Evolutionary conservation across 495 filamentous ascomycete genomes (phyloP).

Genomic region (Penicillium odoratum): DNA sequence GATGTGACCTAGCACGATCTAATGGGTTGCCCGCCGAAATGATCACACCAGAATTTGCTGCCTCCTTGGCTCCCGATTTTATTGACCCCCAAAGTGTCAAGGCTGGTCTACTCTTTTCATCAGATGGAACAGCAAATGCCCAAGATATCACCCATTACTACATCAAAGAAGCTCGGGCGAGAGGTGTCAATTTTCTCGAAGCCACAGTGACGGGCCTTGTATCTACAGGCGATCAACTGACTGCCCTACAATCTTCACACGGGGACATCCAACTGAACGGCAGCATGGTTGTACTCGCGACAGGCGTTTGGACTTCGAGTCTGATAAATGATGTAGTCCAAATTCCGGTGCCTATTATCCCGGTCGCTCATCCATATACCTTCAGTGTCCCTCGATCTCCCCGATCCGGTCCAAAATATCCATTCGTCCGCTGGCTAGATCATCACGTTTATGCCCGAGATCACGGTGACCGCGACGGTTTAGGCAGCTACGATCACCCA

Average conservation of each 20-base stretch:
- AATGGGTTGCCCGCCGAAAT: conserved; percentile 30
- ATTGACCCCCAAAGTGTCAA: conserved; percentile 23
- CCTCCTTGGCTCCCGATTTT: conserved; percentile 30
- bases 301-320: conserved; percentile 32
- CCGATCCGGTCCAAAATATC: conserved; percentile 16
- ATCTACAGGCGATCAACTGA: conserved; percentile 1
- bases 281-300: conserved; percentile 29
- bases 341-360: conserved; percentile 31
- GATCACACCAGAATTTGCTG: conserved; percentile 25
- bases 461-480: conserved; percentile 32
- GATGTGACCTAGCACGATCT: conserved; percentile 20
- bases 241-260: conserved; percentile 16
- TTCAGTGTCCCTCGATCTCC: conserved; percentile 21
- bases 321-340: conserved; percentile 23
- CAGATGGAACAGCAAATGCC: conserved; percentile 33
- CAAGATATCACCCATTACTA: conserved; percentile 28
- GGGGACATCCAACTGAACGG: conserved; percentile 25
- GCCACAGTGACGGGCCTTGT: conserved; percentile 20
- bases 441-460: conserved; percentile 39
- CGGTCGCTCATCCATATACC: conserved; percentile 39
- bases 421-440: conserved; percentile 36
- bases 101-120: conserved; percentile 24
- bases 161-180: conserved; percentile 32
- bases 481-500: conserved; percentile 35
- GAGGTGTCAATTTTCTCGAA: conserved; percentile 28